Percentiles rank a stretch among this genome's conserved stretches.
Conservation (phyloP, 495 filamentous ascomycete species). For the Physcia stellaris region DNA sequence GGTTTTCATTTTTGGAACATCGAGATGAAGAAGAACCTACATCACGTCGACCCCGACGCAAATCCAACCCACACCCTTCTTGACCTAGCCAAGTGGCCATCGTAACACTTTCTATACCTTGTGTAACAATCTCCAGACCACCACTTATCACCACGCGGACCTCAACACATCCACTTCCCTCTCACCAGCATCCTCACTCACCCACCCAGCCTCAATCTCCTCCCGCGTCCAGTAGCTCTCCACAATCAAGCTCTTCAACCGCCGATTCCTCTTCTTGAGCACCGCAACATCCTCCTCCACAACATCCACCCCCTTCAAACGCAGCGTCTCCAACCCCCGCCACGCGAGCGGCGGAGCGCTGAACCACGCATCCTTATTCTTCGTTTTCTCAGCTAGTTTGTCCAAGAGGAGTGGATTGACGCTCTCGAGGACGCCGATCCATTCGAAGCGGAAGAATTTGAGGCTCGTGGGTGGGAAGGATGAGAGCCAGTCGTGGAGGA, state of each 20-base stretch:
- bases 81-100: too few relatives aligned
- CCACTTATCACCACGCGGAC: too few relatives aligned
- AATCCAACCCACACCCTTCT: too few relatives aligned
- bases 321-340: constrained; percentile 1
- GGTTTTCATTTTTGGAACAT: too few relatives aligned
- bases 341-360: constrained; percentile 5
- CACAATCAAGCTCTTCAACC: constrained; percentile 1
- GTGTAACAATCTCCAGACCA: too few relatives aligned
- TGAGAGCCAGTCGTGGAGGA: constrained; percentile 9
- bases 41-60: too few relatives aligned
- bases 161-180: background rate
- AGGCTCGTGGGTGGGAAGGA: constrained; percentile 2
- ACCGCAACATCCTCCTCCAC: background rate
- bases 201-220: background rate
- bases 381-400: background rate
- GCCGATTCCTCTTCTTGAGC: background rate
- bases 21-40: too few relatives aligned
- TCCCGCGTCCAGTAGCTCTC: too few relatives aligned
- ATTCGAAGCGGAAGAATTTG: constrained; percentile 4
- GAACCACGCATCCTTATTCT: constrained; percentile 5
- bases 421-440: background rate
- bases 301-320: constrained; percentile 4
- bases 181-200: background rate
- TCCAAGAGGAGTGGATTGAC: constrained; percentile 8
- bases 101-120: too few relatives aligned